A percentile compares a stretch with the other conserved stretches of the same genome.
These are phyloP conservation scores for Stagonosporopsis rhizophila DNA, from an alignment of 2,329 filamentous ascomycete species.

Conservation along the genomic window DNA sequence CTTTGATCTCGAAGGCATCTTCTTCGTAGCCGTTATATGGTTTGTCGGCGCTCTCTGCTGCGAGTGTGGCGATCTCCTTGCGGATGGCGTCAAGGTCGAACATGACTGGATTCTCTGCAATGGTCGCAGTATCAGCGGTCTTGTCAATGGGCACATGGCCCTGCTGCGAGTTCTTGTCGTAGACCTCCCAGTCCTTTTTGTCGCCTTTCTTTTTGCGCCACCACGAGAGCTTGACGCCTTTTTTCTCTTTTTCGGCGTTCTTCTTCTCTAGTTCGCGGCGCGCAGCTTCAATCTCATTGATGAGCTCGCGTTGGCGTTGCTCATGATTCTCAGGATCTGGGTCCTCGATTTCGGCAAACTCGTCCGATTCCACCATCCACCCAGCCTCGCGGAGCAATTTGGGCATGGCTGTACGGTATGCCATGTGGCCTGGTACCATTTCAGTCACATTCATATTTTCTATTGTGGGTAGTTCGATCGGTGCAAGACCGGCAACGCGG, in stretches of 20 bases:
- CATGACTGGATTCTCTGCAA: constrained; percentile 69
- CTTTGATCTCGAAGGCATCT: constrained; percentile 67
- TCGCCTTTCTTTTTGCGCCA: constrained; percentile 83
- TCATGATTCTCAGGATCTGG: constrained; percentile 94
- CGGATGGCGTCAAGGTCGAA: constrained; percentile 97
- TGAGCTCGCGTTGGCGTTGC: constrained; percentile 86
- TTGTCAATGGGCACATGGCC: constrained; percentile 40
- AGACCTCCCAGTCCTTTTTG: constrained; percentile 93
- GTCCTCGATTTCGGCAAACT: constrained; percentile 96
- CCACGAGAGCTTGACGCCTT: constrained; percentile 66
- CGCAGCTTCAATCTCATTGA: constrained; percentile 95
- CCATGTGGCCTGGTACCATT: constrained; percentile 90
- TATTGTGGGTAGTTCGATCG: constrained; percentile 79
- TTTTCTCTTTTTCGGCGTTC: constrained; percentile 63
- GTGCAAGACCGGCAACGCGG: constrained; percentile 81
- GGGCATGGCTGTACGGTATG: constrained; percentile 93
- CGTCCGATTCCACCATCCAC: constrained; percentile 89
- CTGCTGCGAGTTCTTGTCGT: constrained; percentile 71
- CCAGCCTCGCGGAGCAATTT: constrained; percentile 84
- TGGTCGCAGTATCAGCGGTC: constrained; percentile 57
- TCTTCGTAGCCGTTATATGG: constrained; percentile 34
- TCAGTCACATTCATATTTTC: constrained; percentile 92
- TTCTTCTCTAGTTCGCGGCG: constrained; percentile 84
- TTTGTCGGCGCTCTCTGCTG: constrained; percentile 63
- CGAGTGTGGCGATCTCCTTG: constrained; percentile 71